A percentile compares a stretch with the other conserved stretches of the same genome.
Evolutionary conservation across 257 asterid species (phyloP).

Genomic region (Solanum dulcamara): DNA sequence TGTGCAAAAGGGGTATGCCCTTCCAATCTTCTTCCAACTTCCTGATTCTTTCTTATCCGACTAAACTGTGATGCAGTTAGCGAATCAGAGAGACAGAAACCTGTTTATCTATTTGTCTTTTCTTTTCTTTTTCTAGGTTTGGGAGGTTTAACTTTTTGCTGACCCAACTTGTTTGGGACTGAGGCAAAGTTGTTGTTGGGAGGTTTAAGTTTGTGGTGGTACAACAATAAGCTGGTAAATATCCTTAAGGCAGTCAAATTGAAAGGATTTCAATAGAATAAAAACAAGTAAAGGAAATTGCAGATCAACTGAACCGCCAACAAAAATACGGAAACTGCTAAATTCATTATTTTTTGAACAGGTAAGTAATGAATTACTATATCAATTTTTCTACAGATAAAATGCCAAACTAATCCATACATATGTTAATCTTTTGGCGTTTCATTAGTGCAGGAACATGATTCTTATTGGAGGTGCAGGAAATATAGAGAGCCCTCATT

Average conservation of each 20-base stretch:
- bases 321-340: background rate
- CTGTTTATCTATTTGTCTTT: background rate
- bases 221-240: background rate
- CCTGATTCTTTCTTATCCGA: background rate
- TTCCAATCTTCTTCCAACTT: background rate
- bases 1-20: background rate
- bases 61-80: background rate
- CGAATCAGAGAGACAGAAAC: background rate
- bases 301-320: background rate
- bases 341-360: background rate
- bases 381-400: background rate
- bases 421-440: background rate
- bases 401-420: background rate
- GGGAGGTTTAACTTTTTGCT: background rate
- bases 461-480: background rate
- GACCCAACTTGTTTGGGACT: background rate
- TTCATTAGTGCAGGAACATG: background rate
- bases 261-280: background rate
- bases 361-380: background rate
- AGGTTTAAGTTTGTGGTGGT: background rate
- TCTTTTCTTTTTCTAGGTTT: background rate
- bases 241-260: background rate
- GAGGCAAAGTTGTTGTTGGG: background rate
- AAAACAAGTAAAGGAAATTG: background rate
- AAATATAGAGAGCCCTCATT: background rate